Percentiles rank a stretch among this genome's conserved stretches.
Conservation (phyloP, 2,329 filamentous ascomycete genomes). For the Fusarium coicis region DNA sequence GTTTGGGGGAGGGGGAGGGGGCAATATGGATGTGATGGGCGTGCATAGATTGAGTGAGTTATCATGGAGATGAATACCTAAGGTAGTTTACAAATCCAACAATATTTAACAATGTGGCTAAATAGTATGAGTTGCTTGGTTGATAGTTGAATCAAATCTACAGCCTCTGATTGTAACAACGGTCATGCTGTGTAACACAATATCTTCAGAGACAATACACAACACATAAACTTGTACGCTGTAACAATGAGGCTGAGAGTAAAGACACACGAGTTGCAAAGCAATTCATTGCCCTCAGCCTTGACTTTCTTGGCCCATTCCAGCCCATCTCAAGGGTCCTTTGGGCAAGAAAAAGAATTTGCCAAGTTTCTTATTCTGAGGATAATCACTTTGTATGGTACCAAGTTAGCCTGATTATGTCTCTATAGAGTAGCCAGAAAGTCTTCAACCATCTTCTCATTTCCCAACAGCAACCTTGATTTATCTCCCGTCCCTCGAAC, state of each 20-base stretch:
- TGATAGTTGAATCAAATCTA: neutral
- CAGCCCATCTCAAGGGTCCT: neutral
- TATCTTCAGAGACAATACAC: constrained; percentile 9
- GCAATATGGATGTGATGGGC: constrained; percentile 1
- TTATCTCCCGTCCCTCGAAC: neutral
- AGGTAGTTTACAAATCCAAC: constrained; percentile 4
- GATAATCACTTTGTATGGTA: neutral
- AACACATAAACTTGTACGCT: neutral
- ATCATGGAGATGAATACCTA: constrained; percentile 2
- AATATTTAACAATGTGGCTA: neutral
- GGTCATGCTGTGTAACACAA: constrained; percentile 10
- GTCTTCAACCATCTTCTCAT: neutral
- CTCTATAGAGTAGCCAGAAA: neutral
- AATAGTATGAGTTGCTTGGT: neutral
- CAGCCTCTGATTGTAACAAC: neutral
- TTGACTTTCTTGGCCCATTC: constrained; percentile 19
- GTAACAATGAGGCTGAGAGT: constrained; percentile 35
- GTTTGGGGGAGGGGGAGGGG: too few species aligned
- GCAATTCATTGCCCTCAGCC: constrained; percentile 1
- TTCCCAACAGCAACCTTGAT: neutral
- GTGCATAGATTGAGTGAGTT: constrained; percentile 18
- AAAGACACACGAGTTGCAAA: constrained; percentile 5
- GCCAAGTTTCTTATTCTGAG: neutral
- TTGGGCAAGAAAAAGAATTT: neutral
- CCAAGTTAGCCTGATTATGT: neutral